These are phyloP conservation scores for Penicillium coffeae DNA, from an alignment of 495 filamentous ascomycete species.

Conservation along the genomic window DNA sequence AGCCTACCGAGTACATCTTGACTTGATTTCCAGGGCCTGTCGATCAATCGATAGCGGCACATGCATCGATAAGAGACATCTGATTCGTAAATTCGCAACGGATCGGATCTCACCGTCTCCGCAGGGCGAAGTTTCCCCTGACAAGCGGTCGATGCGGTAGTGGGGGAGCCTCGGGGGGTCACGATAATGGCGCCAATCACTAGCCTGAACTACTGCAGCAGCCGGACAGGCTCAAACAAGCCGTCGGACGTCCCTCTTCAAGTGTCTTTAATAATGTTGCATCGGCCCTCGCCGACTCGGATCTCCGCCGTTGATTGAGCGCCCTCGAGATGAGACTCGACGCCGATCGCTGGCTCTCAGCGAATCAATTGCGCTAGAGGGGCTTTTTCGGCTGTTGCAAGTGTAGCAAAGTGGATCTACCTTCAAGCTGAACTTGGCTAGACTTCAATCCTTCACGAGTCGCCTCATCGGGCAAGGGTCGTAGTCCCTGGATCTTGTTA, in stretches of 20 bases:
- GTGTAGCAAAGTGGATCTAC: constrained; percentile 1
- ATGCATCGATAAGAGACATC: constrained; percentile 31
- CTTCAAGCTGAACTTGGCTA: not conserved
- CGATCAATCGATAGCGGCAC: constrained; percentile 24
- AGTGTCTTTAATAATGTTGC: constrained; percentile 16
- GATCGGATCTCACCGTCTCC: constrained; percentile 22
- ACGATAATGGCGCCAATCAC: not conserved
- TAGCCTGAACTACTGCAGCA: no score
- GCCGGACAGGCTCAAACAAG: not conserved
- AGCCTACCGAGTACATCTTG: no score
- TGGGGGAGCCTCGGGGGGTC: not conserved
- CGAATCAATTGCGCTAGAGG: not conserved
- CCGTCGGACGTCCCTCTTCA: constrained; percentile 4
- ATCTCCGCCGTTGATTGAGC: constrained; percentile 17
- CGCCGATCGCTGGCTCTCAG: constrained; percentile 11
- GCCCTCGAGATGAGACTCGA: constrained; percentile 15
- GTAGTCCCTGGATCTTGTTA: no score
- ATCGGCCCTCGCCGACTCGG: constrained; percentile 13
- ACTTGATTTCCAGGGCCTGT: constrained; percentile 1
- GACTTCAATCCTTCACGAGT: constrained; percentile 2
- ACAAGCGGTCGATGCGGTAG: not conserved
- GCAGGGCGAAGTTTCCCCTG: not conserved
- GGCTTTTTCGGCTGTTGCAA: not conserved
- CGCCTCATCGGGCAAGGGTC: constrained; percentile 4
- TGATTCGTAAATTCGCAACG: constrained; percentile 26